phyloP scores from a whole-genome alignment of 495 filamentous ascomycete species.

The Penicillium longicatenatum region DNA sequence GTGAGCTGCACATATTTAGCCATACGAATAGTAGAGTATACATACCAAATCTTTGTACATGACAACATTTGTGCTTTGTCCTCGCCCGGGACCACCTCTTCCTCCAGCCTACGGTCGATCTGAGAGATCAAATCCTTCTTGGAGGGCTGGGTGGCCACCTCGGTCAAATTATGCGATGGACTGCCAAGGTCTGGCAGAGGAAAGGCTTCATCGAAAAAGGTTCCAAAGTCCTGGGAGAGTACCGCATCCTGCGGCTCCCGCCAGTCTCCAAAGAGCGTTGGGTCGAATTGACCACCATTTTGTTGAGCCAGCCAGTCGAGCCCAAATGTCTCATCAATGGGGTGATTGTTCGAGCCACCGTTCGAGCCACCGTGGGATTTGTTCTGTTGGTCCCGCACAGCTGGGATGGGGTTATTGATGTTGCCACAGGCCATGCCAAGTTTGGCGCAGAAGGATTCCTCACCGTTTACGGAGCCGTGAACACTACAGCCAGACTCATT shows the following conservation, averaged over 20 bases:
- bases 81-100: conserved; percentile 66
- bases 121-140: conserved; percentile 71
- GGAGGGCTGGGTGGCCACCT: conserved; percentile 40
- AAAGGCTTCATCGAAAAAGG: conserved; percentile 90
- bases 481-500: conserved; percentile 43
- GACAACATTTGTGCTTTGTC: conserved; percentile 67
- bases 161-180: conserved; percentile 65
- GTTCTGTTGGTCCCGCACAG: conserved; percentile 33
- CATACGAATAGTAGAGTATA: conserved; percentile 1
- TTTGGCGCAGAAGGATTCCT: conserved; percentile 66
- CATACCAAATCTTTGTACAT: conserved; percentile 93
- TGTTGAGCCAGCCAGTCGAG: conserved; percentile 82
- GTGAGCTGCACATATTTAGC: neutral
- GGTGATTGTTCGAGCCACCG: conserved; percentile 32
- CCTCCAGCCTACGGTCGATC: conserved; percentile 69
- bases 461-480: conserved; percentile 50
- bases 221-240: conserved; percentile 65
- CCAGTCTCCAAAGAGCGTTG: conserved; percentile 89
- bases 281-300: conserved; percentile 87
- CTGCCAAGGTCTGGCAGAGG: conserved; percentile 72
- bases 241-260: conserved; percentile 84
- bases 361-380: conserved; percentile 32
- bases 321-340: conserved; percentile 32
- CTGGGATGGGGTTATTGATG: conserved; percentile 67
- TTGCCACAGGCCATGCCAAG: conserved; percentile 74